Conservation (phyloP, 805 yeast species). For the Grigorovia humatica region DNA sequence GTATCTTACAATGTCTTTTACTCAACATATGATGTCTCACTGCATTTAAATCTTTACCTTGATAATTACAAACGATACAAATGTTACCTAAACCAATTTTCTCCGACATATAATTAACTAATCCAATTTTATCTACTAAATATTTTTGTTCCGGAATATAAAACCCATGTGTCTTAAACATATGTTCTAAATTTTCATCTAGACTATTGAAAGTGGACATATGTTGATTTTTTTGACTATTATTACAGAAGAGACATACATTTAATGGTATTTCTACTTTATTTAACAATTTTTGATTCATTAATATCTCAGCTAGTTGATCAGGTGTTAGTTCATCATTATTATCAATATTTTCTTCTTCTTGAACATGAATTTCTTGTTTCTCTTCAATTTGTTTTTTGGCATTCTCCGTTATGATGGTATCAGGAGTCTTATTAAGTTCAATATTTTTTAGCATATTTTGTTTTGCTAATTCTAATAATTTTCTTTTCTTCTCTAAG, state of each 20-base stretch:
- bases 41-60: conserved; percentile 76
- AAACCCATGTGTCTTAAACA: conserved; percentile 72
- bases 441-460: conserved; percentile 28
- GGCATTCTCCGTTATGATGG: background rate
- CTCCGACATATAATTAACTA: conserved; percentile 71
- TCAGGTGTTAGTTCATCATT: conserved; percentile 29
- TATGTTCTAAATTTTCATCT: conserved; percentile 48
- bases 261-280: conserved; percentile 39
- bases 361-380: conserved; percentile 3
- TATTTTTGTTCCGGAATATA: conserved; percentile 78
- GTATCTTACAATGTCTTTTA: conserved; percentile 81
- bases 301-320: conserved; percentile 29
- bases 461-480: conserved; percentile 33
- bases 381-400: conserved; percentile 1
- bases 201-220: conserved; percentile 29
- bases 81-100: conserved; percentile 87
- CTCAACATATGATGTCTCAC: conserved; percentile 84
- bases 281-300: conserved; percentile 31
- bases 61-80: conserved; percentile 75
- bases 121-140: conserved; percentile 60
- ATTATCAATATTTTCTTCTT: conserved; percentile 1
- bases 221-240: conserved; percentile 24
- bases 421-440: conserved; percentile 2
- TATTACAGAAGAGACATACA: conserved; percentile 46
- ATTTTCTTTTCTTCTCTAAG: conserved; percentile 32